Evolutionary conservation across 2,329 filamentous ascomycete species (phyloP).

Genomic region (Dendrostoma leiphaemia): DNA sequence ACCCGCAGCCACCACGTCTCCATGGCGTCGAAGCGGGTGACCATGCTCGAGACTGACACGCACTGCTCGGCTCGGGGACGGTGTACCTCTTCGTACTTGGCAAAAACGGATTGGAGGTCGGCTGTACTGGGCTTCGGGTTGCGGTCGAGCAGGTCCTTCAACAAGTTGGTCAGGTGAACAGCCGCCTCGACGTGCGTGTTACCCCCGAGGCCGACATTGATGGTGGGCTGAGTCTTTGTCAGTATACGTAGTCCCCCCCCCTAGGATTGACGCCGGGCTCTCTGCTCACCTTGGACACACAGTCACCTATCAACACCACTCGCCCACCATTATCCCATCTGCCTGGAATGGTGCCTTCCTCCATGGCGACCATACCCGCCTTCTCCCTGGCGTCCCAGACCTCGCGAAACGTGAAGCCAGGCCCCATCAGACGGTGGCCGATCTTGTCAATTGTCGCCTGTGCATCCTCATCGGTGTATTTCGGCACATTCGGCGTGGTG

Average conservation of each 20-base stretch:
- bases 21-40: conserved; percentile 25
- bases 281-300: conserved; percentile 15
- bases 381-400: conserved; percentile 19
- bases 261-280: too few species aligned
- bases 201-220: conserved; percentile 20
- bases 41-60: conserved; percentile 20
- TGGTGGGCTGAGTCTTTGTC: conserved; percentile 19
- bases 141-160: conserved; percentile 19
- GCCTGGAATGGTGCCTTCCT: conserved; percentile 19
- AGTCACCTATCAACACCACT: conserved; percentile 19
- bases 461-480: conserved; percentile 16
- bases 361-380: conserved; percentile 18
- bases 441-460: conserved; percentile 15
- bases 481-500: conserved; percentile 12
- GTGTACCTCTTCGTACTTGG: conserved; percentile 22
- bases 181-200: conserved; percentile 20
- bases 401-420: conserved; percentile 22
- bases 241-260: too few species aligned
- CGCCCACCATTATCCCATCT: conserved; percentile 20
- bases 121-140: conserved; percentile 16
- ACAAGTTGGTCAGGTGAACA: conserved; percentile 18
- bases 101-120: conserved; percentile 20
- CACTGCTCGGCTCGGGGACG: conserved; percentile 20
- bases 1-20: conserved; percentile 22
- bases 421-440: conserved; percentile 17